These are phyloP conservation scores for Gymnopilus junonius DNA, from an alignment of 768 basidiomycete genomes.

Conservation along the genomic window DNA sequence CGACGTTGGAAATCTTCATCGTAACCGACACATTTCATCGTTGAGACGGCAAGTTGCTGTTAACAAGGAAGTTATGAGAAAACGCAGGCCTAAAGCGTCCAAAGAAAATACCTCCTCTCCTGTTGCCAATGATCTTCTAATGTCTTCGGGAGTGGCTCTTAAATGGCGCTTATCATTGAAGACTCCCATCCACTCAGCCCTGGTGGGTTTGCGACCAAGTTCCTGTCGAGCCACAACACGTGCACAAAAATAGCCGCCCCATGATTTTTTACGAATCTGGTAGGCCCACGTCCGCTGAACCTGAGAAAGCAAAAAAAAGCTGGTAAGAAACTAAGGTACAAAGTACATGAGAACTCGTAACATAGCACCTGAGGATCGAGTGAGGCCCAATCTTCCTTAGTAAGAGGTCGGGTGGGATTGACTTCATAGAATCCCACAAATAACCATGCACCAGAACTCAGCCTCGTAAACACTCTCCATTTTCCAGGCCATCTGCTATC, in stretches of 20 bases:
- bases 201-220: slow-evolving; percentile 11
- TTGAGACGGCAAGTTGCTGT: slow-evolving; percentile 16
- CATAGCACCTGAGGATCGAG: slow-evolving; percentile 20
- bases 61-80: neutral
- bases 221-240: slow-evolving; percentile 16
- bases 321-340: too few relatives aligned
- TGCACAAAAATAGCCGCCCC: slow-evolving; percentile 14
- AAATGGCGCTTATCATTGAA: slow-evolving; percentile 3
- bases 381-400: slow-evolving; percentile 27
- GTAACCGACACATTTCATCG: slow-evolving; percentile 26
- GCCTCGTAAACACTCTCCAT: slow-evolving; percentile 35
- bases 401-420: slow-evolving; percentile 40
- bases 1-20: slow-evolving; percentile 19
- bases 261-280: slow-evolving; percentile 11
- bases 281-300: slow-evolving; percentile 19
- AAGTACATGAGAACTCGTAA: too few relatives aligned
- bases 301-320: slow-evolving; percentile 4
- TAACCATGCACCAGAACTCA: slow-evolving; percentile 35
- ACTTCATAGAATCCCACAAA: slow-evolving; percentile 39
- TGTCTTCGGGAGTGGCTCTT: slow-evolving; percentile 17
- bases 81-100: neutral
- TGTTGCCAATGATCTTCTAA: slow-evolving; percentile 10
- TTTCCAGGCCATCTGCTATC: slow-evolving; percentile 29
- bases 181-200: slow-evolving; percentile 7
- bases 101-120: slow-evolving; percentile 22